These are phyloP conservation scores for Cutaneotrichosporon sp. DNA, from an alignment of 1,284 basidiomycete genomes.

Conservation along the genomic window DNA sequence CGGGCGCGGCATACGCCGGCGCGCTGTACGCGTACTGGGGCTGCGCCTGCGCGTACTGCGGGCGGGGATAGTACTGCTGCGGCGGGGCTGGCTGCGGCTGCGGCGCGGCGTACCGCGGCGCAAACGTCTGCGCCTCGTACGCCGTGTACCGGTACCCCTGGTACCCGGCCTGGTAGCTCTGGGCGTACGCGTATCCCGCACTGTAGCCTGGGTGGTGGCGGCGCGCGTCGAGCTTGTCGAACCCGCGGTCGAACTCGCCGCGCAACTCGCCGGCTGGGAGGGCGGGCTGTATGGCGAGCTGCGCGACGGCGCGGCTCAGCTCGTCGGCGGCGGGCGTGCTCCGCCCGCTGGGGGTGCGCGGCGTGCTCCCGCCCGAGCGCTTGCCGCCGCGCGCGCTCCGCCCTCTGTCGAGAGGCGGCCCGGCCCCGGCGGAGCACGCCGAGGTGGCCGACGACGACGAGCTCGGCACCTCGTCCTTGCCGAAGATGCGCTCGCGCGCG, in stretches of 20 bases:
- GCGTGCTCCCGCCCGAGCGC: slow-evolving; percentile 6
- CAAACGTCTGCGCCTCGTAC: not conserved
- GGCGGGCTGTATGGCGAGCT: no score
- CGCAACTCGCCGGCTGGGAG: no score
- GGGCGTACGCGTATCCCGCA: not conserved
- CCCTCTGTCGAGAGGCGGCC: no score
- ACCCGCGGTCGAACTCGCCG: slow-evolving; percentile 1
- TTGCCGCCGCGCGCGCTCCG: slow-evolving; percentile 3
- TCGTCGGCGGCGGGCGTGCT: slow-evolving; percentile 11
- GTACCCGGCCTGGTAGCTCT: no score
- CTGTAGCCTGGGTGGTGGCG: not conserved
- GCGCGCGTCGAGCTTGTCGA: slow-evolving; percentile 1
- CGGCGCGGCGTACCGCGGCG: not conserved
- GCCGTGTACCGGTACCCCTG: not conserved
- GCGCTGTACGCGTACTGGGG: no score
- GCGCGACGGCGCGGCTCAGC: slow-evolving; percentile 18
- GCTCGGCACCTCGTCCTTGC: slow-evolving; percentile 4
- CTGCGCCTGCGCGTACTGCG: not conserved
- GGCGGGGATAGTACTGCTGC: not conserved
- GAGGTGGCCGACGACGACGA: not conserved
- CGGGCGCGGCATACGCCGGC: not conserved
- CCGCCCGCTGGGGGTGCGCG: slow-evolving; percentile 5
- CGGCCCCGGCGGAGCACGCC: not conserved
- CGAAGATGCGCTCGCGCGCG: slow-evolving; percentile 29
- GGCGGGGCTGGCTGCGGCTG: not conserved